Evolutionary conservation across 2,329 filamentous ascomycete genomes (phyloP), one percentile per base, ranked within the genome.

Genomic region (Exophiala lecanii-corni): DNA sequence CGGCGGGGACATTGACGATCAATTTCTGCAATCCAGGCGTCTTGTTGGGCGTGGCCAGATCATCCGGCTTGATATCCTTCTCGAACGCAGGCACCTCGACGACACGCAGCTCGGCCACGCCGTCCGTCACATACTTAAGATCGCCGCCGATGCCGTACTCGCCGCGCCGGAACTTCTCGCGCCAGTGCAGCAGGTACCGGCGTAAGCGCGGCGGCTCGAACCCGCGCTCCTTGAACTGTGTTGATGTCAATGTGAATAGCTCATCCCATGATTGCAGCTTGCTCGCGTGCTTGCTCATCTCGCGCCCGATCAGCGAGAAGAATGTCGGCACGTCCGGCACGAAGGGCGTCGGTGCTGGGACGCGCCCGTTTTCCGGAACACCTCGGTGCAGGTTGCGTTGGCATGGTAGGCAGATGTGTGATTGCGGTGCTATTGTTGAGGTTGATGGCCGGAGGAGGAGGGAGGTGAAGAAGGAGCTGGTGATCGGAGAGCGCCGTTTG

Each of bases 181-280:
- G 79, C 87, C 91, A 96, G 52, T 82, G 79, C 36, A 97, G 70
- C 12, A 98, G 76, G 61, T 97, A 98, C 44, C 83, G 76, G 50
- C 92, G 78, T 54, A 80, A 78, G 33, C 91, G 82, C 13, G 91
- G 78, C 10, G 89, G 88, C 63, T 97, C 91, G 50, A 97, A 75
- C 43, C 92, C 91, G 13, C 92, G 74, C 56, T 91, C 82, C 54
- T 82, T 81, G 54, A 98, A 74, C 66, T 97, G 82, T 33, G 74
- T 64, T 13, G 86, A 88, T 16, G 79, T 82, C 52, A 92, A 74
- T 34, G 82, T 82, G 75, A 97, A 97, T 34, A 98, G 79, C 4
- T 86, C 79, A 40, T 92, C 84, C 92, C 92, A 97, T 9, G 84
- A 83, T 2, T 86, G 81, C 57, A 98, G 87, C 66, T 97, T 97